These are phyloP conservation scores for Diplodia intermedia DNA, from an alignment of 2,329 filamentous ascomycete genomes.

Conservation along the genomic window DNA sequence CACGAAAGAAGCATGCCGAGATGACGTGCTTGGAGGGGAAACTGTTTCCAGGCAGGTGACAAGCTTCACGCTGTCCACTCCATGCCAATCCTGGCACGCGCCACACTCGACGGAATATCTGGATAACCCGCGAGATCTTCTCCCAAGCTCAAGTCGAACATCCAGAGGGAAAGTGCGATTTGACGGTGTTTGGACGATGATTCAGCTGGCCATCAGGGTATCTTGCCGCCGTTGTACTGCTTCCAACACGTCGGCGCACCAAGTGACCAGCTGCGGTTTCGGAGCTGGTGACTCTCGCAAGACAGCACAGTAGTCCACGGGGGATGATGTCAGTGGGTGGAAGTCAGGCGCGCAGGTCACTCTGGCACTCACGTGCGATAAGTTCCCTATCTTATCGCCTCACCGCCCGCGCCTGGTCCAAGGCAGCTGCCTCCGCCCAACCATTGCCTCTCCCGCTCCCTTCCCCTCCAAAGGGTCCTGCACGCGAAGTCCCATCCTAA, in stretches of 20 bases:
- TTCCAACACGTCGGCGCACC: neutral
- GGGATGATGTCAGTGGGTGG: conserved; percentile 17
- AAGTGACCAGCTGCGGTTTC: conserved; percentile 6
- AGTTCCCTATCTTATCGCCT: conserved; percentile 3
- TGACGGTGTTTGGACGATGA: neutral
- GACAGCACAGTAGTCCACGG: neutral
- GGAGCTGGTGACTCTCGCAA: conserved; percentile 11
- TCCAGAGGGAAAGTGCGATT: neutral
- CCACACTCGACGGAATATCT: neutral
- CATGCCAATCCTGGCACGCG: too few species aligned
- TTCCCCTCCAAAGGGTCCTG: conserved; percentile 20
- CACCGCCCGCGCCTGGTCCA: conserved; percentile 15
- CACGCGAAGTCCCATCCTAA: neutral
- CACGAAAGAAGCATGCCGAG: conserved; percentile 5
- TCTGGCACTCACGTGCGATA: conserved; percentile 20
- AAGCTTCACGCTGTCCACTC: neutral
- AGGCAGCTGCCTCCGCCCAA: conserved; percentile 25
- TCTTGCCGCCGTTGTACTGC: neutral
- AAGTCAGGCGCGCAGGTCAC: conserved; percentile 21
- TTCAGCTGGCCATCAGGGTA: neutral
- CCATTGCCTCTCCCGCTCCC: conserved; percentile 29
- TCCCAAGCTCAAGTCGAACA: neutral
- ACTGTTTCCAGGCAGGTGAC: neutral
- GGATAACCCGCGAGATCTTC: neutral
- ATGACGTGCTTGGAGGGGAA: conserved; percentile 22